Evolutionary conservation across 139 green algal genomes (phyloP), one percentile per base, ranked within the genome.

Genomic region (Pleodorina starrii): DNA sequence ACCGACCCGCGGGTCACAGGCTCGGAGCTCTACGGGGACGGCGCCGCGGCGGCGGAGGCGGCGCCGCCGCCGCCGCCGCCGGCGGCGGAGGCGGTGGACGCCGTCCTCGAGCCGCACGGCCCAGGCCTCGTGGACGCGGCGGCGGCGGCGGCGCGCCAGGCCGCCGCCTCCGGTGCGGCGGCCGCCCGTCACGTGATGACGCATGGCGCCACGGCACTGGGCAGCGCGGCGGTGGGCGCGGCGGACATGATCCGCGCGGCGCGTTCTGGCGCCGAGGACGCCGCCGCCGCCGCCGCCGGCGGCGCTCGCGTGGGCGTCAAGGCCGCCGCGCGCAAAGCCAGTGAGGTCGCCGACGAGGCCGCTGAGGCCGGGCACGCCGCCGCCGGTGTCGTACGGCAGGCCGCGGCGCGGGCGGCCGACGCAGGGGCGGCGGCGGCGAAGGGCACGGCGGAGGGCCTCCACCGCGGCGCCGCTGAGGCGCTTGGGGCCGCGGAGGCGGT

Each of bases 161-260:
- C 5, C 75, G 27, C 32, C 2, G 75, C 14, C 0, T 0, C 16
- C 21, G 75, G 76, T 16, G 50, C 16, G 12, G 50, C 23, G 27
- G 76, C n/a, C 48, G 46, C 71, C 27, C 78, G 57, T 5, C 48
- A 85, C 9, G 25, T 25, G 17, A 27, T 73, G 7, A 42, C 21
- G 36, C 54, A 74, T 12, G 78, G 54, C 2, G 78, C 78, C 2
- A 85, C 78, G 16, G 63, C 46, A 29, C 36, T 85, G 38, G 78
- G 78, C 36, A 85, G 54, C 40, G 51, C 78, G 27, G 78, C 78
- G 4, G 78, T 85, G 7, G 78, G 78, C 5, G 78, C 78, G 1
- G 78, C 23, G 6, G 78, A 85, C 78, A 85, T 85, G 78, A 38
- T 85, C 36, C 54, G 78, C 14, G 54, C 48, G 50, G 76, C 48